These are phyloP conservation scores for Blastocystis sp. DNA, from an alignment of 352 stramenopile species.

Conservation along the genomic window DNA sequence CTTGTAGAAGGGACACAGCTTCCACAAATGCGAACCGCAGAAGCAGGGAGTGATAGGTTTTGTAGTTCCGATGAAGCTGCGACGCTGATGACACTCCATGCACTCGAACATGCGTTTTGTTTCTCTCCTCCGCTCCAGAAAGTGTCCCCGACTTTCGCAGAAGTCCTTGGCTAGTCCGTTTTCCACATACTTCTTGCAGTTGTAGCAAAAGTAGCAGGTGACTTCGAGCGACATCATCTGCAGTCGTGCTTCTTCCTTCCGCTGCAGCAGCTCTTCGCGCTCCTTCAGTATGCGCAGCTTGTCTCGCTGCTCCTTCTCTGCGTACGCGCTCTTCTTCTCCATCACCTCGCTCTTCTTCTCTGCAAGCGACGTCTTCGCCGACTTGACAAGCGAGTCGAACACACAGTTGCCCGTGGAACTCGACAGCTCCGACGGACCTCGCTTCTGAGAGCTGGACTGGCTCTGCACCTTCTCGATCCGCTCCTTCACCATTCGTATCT, in stretches of 20 bases:
- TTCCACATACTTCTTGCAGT: slow-evolving; percentile 4
- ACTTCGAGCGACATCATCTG: slow-evolving; percentile 39
- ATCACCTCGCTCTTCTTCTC: not conserved
- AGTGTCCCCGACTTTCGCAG: slow-evolving; percentile 15
- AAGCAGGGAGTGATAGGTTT: not conserved
- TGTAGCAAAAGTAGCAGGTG: slow-evolving; percentile 1
- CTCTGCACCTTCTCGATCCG: not conserved
- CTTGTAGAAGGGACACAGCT: not conserved
- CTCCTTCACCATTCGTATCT: not conserved
- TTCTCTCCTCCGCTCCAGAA: not conserved
- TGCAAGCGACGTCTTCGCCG: not conserved
- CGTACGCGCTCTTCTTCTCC: not conserved
- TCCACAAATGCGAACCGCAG: not conserved
- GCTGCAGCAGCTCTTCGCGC: not conserved
- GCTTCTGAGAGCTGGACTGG: not conserved
- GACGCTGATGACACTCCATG: slow-evolving; percentile 4
- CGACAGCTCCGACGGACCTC: not conserved
- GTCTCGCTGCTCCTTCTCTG: slow-evolving; percentile 15
- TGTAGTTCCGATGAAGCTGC: slow-evolving; percentile 1
- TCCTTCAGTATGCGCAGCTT: not conserved
- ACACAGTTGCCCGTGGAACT: not conserved
- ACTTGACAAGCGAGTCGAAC: slow-evolving; percentile 10
- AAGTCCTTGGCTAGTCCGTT: not conserved
- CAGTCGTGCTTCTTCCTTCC: not conserved
- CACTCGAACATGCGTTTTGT: slow-evolving; percentile 50